These are phyloP conservation scores for Dispira parvispora DNA, from an alignment of 192 early-diverging fungal genomes.

Conservation along the genomic window DNA sequence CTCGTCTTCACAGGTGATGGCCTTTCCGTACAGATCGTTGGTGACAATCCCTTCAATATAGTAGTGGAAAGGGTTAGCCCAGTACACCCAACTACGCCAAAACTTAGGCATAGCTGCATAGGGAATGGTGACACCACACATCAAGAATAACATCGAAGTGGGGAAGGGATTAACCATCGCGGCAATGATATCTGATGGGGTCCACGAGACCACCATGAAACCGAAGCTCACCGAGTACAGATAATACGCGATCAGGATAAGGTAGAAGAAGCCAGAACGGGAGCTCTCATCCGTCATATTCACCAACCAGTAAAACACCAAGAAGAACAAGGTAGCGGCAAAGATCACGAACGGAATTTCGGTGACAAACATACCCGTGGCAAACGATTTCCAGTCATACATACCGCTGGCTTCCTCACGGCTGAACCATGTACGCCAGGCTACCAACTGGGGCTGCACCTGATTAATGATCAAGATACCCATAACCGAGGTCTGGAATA, in stretches of 20 bases:
- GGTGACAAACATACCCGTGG: slow-evolving; percentile 34
- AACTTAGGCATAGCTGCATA: slow-evolving; percentile 35
- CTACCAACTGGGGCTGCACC: slow-evolving; percentile 44
- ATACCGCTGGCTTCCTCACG: slow-evolving; percentile 43
- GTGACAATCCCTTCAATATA: slow-evolving; percentile 39
- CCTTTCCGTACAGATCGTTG: slow-evolving; percentile 33
- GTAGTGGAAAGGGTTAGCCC: slow-evolving; percentile 41
- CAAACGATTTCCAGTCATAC: slow-evolving; percentile 47
- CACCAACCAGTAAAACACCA: slow-evolving; percentile 41
- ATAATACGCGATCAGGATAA: slow-evolving; percentile 30
- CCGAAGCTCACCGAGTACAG: slow-evolving; percentile 35
- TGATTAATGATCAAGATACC: slow-evolving; percentile 41
- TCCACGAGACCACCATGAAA: slow-evolving; percentile 36
- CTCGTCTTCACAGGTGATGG: slow-evolving; percentile 23
- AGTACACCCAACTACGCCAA: slow-evolving; percentile 49
- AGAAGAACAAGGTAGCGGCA: slow-evolving; percentile 32
- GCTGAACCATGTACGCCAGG: slow-evolving; percentile 36
- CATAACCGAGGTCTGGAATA: slow-evolving; percentile 30
- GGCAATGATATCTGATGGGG: slow-evolving; percentile 35
- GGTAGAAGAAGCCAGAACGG: slow-evolving; percentile 40
- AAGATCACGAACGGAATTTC: slow-evolving; percentile 46
- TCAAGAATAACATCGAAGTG: slow-evolving; percentile 35
- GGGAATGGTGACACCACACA: slow-evolving; percentile 43
- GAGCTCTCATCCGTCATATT: slow-evolving; percentile 29
- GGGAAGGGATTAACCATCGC: slow-evolving; percentile 45